Conservation (phyloP, 2,329 filamentous ascomycete species). For the Thelonectria blattea region DNA sequence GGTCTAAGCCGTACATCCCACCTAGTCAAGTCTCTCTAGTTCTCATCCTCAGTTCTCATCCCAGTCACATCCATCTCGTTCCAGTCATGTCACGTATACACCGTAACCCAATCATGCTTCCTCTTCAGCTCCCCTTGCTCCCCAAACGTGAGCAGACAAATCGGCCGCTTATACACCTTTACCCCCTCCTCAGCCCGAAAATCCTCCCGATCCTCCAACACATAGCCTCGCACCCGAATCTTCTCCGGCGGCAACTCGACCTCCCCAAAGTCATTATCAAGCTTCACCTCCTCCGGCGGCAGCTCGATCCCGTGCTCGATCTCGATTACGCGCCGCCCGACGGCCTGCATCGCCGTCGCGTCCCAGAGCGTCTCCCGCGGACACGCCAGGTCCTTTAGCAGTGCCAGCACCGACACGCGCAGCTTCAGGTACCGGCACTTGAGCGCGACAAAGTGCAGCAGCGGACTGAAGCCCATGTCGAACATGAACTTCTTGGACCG, state of each 20-base stretch:
- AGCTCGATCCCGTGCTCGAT: constrained; percentile 47
- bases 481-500: constrained; percentile 46
- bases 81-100: constrained; percentile 1
- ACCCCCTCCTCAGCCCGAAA: not conserved
- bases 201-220: constrained; percentile 7
- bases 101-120: constrained; percentile 19
- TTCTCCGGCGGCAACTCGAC: constrained; percentile 23
- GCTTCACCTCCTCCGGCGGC: constrained; percentile 20
- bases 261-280: not conserved
- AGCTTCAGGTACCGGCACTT: constrained; percentile 48
- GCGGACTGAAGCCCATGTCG: constrained; percentile 48
- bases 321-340: constrained; percentile 44
- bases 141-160: constrained; percentile 9
- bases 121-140: not conserved
- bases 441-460: constrained; percentile 46
- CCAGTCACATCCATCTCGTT: too few species aligned
- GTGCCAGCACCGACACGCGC: constrained; percentile 42
- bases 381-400: constrained; percentile 41
- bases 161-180: not conserved
- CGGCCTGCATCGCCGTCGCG: constrained; percentile 37
- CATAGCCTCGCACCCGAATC: constrained; percentile 29
- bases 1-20: too few species aligned
- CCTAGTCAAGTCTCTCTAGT: too few species aligned
- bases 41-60: too few species aligned
- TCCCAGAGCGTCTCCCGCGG: constrained; percentile 48